Base-by-base conservation (phyloP, 2,329 filamentous ascomycete genomes). In the Talaromyces sp. region DNA sequence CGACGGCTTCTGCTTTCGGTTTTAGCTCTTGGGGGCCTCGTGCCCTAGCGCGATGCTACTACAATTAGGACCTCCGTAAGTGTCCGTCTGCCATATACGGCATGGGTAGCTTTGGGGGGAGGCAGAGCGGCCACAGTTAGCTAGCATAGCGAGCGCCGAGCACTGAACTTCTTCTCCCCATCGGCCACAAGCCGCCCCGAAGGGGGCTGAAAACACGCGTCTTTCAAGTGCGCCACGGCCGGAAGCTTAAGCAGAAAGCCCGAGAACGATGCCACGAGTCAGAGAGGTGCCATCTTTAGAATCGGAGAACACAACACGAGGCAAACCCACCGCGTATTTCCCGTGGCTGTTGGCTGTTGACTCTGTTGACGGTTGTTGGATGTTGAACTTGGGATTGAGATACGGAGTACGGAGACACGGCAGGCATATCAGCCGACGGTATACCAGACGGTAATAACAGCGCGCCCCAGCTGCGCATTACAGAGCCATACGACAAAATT, bases 121-220 rank as follows among this genome's bases (percentile, higher is more conserved):
- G 25, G 6, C 49, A 28, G 11, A 53, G 49, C 11, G 49, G 13
- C 13, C 49, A 17, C 17, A 27, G 25, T 4, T 47, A 47, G 44
- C 44, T 19, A 47, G 19, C 44, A 11, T 47, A 25, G 44, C 44
- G 44, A 47, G 44, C 19, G 44, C 44, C 44, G 44, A 47, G 44
- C 44, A 47, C 19, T 47, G 44, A 25, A 25, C 9, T 3, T 47
- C 9, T 3, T 47, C 44, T 47, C 44, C 9, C 44, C 44, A 25
- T 47, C 44, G 44, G 44, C 19, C 44, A 4, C 19, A 19, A 47
- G 22, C 49, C 49, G 49, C 49, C 28, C 49, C 49, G 28, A 54
- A 44, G 55, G 55, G 55, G 55, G 55, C 55, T 56, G 33, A 56
- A 56, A 56, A 22, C 32, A 56, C 22, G 55, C 55, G 55, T 56